Evolutionary conservation across 129 eudicot species (phyloP), one percentile per base, ranked within the genome.

Genomic region (Artemisia annua): DNA sequence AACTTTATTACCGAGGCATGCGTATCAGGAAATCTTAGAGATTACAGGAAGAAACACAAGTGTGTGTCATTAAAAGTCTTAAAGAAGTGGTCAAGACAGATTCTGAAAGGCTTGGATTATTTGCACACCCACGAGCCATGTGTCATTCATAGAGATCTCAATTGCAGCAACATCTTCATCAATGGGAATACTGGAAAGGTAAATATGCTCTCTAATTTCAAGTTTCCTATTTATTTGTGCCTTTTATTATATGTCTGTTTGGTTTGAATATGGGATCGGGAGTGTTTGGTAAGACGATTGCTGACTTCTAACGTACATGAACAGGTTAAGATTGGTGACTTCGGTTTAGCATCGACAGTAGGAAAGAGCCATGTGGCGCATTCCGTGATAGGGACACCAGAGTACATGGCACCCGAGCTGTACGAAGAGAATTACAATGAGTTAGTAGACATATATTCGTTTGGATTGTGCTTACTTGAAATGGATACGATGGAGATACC

Each of bases 401-500:
- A 52, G 7, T 52, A 52, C 57, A 52, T 52, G 57, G 57, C 57
- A 52, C 57, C 57, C 6, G 57, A 52, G 57, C 57, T 52, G 5
- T 52, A 52, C 18, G 57, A 52, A 52, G 57, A 52, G 57, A 16
- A 52, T 52, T 52, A 52, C n/a, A 52, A 52, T 52, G 57, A 52
- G 57, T 52, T 52, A 16, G 57, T 52, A 16, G 57, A 52, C 17
- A 52, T 52, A 12, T 52, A 52, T 16, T 52, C 57, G 15, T 52
- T 52, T 52, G 57, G 57, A 52, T 12, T 52, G 57, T 52, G 57
- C 17, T 52, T 52, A 16, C 16, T 52, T 1, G 57, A 52, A 52
- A 52, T 52, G 57, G 57, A 14, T 12, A 52, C 57, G 10, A 11
- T 52, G 57, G 57, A 52, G 57, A 52, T 52, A 12, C 57, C 57